A percentile compares a stretch with the other conserved stretches of the same genome.
Evolutionary conservation across 2,329 filamentous ascomycete species (phyloP).

Genomic region (Colletotrichum tofieldiae): DNA sequence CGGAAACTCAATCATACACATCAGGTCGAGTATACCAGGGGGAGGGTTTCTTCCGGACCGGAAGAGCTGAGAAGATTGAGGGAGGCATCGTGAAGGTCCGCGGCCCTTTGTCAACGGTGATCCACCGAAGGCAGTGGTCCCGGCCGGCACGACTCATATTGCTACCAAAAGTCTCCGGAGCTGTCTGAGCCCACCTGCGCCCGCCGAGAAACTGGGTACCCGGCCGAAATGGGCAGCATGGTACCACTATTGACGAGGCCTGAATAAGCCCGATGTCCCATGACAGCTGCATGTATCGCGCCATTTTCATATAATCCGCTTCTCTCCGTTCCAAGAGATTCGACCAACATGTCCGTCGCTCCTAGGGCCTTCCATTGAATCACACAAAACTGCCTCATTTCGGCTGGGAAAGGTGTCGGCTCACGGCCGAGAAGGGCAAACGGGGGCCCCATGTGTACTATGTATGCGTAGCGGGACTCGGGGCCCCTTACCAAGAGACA

Average conservation of each 20-base stretch:
- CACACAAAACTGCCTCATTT: constrained; percentile 2
- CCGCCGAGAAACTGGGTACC: constrained; percentile 1
- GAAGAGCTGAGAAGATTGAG: constrained; percentile 4
- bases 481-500: not conserved
- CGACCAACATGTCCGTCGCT: constrained; percentile 12
- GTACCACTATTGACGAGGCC: not conserved
- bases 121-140: constrained; percentile 1
- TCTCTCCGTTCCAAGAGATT: constrained; percentile 3
- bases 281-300: constrained; percentile 32
- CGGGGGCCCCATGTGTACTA: constrained; percentile 11
- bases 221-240: constrained; percentile 9
- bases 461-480: constrained; percentile 18
- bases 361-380: not conserved
- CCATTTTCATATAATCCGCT: constrained; percentile 3
- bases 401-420: constrained; percentile 3
- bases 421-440: constrained; percentile 25
- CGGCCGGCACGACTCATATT: constrained; percentile 17
- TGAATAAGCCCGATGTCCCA: constrained; percentile 16
- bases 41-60: constrained; percentile 34
- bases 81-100: constrained; percentile 31
- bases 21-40: not conserved
- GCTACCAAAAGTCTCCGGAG: constrained; percentile 16
- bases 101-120: not conserved
- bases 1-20: not conserved
- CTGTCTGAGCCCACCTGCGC: not conserved